Evolutionary conservation across 805 yeast species (phyloP).

Genomic region (Wickerhamomyces chaumierensis): DNA sequence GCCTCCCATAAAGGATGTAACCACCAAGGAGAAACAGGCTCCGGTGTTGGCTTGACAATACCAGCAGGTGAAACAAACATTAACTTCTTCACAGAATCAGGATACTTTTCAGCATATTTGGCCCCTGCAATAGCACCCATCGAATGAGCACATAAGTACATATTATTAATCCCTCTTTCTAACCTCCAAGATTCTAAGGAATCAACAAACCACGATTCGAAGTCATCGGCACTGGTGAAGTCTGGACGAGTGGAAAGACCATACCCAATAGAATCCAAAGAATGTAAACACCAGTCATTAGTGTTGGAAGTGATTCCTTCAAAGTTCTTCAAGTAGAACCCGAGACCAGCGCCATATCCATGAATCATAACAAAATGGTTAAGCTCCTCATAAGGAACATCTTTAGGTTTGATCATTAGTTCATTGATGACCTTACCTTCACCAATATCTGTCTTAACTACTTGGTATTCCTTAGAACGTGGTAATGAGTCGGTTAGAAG

Average conservation of each 20-base stretch:
- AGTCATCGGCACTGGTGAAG: constrained; percentile 27
- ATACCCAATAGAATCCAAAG: constrained; percentile 82
- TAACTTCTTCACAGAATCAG: constrained; percentile 52
- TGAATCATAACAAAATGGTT: constrained; percentile 67
- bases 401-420: constrained; percentile 46
- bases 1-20: constrained; percentile 75
- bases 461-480: constrained; percentile 15
- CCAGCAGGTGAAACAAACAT: constrained; percentile 91
- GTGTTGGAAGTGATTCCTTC: constrained; percentile 31
- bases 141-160: constrained; percentile 72
- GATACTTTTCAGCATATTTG: constrained; percentile 50
- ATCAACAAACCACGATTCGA: constrained; percentile 32
- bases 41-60: constrained; percentile 33
- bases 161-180: constrained; percentile 33
- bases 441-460: constrained; percentile 27
- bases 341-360: constrained; percentile 94
- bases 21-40: constrained; percentile 57
- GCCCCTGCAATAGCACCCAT: constrained; percentile 83
- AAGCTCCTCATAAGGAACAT: constrained; percentile 18
- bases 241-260: constrained; percentile 81
- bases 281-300: constrained; percentile 62
- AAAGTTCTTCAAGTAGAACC: constrained; percentile 70
- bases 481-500: constrained; percentile 23
- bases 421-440: constrained; percentile 64
- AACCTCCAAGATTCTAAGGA: constrained; percentile 55